Evolutionary conservation across 2,329 filamentous ascomycete genomes (phyloP), one percentile per base, ranked within the genome.

Genomic region (Bipolaris oryzae): DNA sequence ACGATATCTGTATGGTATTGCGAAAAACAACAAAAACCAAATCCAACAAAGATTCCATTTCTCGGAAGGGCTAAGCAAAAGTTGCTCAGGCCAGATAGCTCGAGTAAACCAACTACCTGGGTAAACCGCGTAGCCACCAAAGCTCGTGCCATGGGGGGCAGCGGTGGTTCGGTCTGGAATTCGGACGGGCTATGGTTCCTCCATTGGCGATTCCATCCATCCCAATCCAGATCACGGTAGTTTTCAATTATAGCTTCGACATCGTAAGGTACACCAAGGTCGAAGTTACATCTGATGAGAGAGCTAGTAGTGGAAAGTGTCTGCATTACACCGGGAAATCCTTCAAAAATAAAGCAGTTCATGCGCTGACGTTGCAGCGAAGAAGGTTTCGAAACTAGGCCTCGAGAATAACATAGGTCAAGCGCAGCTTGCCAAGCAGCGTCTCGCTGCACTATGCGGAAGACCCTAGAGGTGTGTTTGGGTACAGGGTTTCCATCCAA

Each of bases 401-500:
- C 11, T 11, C 38, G 38, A 23, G 41, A 21, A 21, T 23, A 41
- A 23, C 23, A 35, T 2, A 13, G 18, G 6, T 23, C 50, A 15
- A 41, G 7, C 11, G 50, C 50, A 3, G 37, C 11, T 34, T 53
- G 50, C 43, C 50, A 47, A 3, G 25, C 23, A 7, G n/a, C 23
- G 9, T 53, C 43, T 41, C 18, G 21, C 23, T 47, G 43, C 4
- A 47, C 20, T 18, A 46, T 15, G 2, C 9, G 11, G 25, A 47
- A 47, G 7, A 53, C n/a, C 4, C 38, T 9, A 3, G 58, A 21
- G 5, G 52, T 37, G 5, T 28, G 23, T 18, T 43, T 20, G 7
- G 50, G 33, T 3, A 28, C 50, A 6, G 55, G 39, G 15, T 47
- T 33, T 11, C 61, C 53, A 31, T 63, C 58, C 4, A 63, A 25